Percentiles rank a stretch among this genome's conserved stretches.
phyloP scores from a whole-genome alignment of 768 basidiomycete genomes.

The Amanita pseudoporphyria region DNA sequence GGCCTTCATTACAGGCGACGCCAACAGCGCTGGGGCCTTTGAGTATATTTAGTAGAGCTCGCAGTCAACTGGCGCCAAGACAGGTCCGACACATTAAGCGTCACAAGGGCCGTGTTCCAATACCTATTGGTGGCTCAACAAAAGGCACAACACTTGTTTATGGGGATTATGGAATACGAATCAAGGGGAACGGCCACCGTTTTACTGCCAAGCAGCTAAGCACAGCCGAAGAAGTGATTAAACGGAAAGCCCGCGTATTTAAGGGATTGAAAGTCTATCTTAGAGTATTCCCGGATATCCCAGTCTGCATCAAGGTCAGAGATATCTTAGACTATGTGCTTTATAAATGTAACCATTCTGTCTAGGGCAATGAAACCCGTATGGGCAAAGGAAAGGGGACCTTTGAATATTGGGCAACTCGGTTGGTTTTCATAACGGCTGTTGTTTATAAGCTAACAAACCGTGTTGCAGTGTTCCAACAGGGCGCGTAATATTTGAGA shows the following conservation, averaged over 20 bases:
- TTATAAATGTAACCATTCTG: not conserved
- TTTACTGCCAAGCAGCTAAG: conserved; percentile 89
- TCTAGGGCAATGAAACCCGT: conserved; percentile 92
- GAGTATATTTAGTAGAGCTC: conserved; percentile 33
- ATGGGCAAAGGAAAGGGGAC: conserved; percentile 99
- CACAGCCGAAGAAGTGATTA: conserved; percentile 79
- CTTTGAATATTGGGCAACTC: conserved; percentile 95
- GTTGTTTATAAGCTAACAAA: not conserved
- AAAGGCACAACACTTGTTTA: conserved; percentile 89
- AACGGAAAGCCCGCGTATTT: conserved; percentile 80
- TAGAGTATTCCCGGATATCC: conserved; percentile 93
- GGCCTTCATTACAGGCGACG: conserved; percentile 13
- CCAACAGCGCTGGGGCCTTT: conserved; percentile 22
- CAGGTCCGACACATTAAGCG: conserved; percentile 78
- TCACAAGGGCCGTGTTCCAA: conserved; percentile 83
- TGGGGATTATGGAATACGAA: conserved; percentile 88
- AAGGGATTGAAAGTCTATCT: conserved; percentile 84
- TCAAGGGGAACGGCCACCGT: conserved; percentile 72
- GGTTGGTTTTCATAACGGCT: conserved; percentile 35
- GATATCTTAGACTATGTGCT: not conserved
- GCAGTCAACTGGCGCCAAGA: conserved; percentile 70
- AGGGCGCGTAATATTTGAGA: conserved; percentile 89
- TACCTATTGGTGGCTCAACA: conserved; percentile 83
- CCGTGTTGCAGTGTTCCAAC: conserved; percentile 47
- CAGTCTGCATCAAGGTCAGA: conserved; percentile 90